Evolutionary conservation across 2,329 filamentous ascomycete genomes (phyloP), one percentile per base, ranked within the genome.

Genomic region (Aphanocladium album): DNA sequence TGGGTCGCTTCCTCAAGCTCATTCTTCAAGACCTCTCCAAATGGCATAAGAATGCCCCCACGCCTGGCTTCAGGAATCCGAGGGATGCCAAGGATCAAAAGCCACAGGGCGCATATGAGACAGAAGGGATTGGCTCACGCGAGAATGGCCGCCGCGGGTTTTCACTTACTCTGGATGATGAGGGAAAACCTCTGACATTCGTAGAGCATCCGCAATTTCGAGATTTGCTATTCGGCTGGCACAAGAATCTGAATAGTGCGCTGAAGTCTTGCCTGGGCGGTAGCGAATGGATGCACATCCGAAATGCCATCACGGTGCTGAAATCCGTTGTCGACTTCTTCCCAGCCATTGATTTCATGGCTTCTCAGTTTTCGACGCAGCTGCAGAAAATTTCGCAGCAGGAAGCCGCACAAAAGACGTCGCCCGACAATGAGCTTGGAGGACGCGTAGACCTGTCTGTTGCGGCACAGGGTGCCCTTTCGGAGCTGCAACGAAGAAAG

Each of bases 221-320:
- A 54, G 88, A 90, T 66, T 77, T 96, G 57, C 80, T 97, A 35
- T 95, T 89, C 78, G 89, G 90, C 67, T 98, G 93, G 92, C 96
- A 99, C 73, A 87, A 89, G 67, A 86, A 89, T 64, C 77, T 99
- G 47, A 89, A 89, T 67, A 84, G 79, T 54, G 91, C 93, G 2
- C 79, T 99, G 59, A 93, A 92, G 71, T 83, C 83, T 41, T 97
- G 93, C 71, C 81, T 99, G 51, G 85, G 86, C 19, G 88, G 89
- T 30, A 87, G 85, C 35, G 93, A 98, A 74, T 99, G 95, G 84
- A 97, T 97, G 89, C 93, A 97, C 73, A 96, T 98, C 71, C 88
- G 93, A 60, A 99, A 99, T 71, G 91, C 92, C 49, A 96, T 98
- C 66, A 95, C 89, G 61, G 82, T 98, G 4, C 80, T 99, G 62